These are phyloP conservation scores for Aspergillus fumigatiaffinis DNA, from an alignment of 2,329 filamentous ascomycete genomes.

Conservation along the genomic window DNA sequence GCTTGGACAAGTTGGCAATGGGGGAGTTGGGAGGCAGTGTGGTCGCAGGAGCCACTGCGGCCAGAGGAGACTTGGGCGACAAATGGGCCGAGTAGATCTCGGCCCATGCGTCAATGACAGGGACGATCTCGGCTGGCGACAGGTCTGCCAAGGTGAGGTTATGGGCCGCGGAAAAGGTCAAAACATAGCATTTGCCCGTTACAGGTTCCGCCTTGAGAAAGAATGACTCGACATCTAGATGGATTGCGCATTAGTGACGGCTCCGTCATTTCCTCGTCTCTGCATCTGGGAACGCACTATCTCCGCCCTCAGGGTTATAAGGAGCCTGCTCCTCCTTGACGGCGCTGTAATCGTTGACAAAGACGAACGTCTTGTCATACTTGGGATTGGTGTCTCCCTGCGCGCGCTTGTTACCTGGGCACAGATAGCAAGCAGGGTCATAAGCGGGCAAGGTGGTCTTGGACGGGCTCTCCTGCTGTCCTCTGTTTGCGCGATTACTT, in stretches of 20 bases:
- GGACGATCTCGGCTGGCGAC: slow-evolving; percentile 68
- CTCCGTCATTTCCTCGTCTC: slow-evolving; percentile 1
- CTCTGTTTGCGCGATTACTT: slow-evolving; percentile 47
- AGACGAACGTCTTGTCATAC: slow-evolving; percentile 84
- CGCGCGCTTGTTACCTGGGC: slow-evolving; percentile 84
- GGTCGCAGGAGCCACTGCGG: slow-evolving; percentile 42
- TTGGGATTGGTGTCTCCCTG: slow-evolving; percentile 81
- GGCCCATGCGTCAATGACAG: slow-evolving; percentile 86
- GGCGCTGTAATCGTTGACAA: slow-evolving; percentile 96
- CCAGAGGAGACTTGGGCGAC: slow-evolving; percentile 65
- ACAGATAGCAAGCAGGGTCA: slow-evolving; percentile 91
- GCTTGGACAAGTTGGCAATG: slow-evolving; percentile 45
- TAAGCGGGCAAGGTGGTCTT: slow-evolving; percentile 70
- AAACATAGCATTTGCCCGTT: slow-evolving; percentile 93
- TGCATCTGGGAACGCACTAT: slow-evolving; percentile 38
- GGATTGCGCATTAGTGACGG: not conserved
- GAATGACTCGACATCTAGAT: slow-evolving; percentile 64
- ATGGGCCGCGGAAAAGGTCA: slow-evolving; percentile 89
- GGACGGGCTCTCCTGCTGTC: slow-evolving; percentile 70
- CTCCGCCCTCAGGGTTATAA: slow-evolving; percentile 57
- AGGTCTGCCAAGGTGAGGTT: slow-evolving; percentile 92
- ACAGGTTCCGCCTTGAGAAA: slow-evolving; percentile 81
- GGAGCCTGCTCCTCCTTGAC: slow-evolving; percentile 89
- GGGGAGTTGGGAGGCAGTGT: slow-evolving; percentile 46
- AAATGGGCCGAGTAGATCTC: slow-evolving; percentile 81